These are phyloP conservation scores for Xylaria sp. DNA, from an alignment of 2,329 filamentous ascomycete genomes.

Conservation along the genomic window DNA sequence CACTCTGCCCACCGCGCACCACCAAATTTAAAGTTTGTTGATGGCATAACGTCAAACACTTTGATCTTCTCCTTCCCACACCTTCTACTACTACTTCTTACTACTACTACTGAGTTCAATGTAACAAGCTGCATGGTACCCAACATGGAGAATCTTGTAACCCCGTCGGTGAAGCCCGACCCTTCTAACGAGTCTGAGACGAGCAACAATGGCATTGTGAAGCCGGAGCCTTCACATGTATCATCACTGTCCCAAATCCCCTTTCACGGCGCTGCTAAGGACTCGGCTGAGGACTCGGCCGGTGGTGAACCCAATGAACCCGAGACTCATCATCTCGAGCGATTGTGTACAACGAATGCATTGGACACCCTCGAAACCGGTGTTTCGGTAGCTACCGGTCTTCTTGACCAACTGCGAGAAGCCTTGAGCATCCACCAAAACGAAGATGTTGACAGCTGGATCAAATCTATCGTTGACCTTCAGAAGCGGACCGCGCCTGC, in stretches of 20 bases:
- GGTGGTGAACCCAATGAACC: neutral
- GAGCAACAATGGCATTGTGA: constrained; percentile 10
- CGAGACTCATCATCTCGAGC: constrained; percentile 37
- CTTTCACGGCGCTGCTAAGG: neutral
- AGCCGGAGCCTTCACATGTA: constrained; percentile 22
- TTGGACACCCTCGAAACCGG: constrained; percentile 40
- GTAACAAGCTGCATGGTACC: neutral
- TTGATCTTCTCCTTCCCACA: neutral
- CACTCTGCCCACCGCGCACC: neutral
- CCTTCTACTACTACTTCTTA: neutral
- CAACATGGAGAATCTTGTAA: constrained; percentile 16
- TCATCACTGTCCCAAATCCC: constrained; percentile 11
- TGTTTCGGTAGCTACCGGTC: constrained; percentile 31
- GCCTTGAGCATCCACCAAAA: constrained; percentile 19
- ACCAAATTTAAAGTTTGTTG: neutral
- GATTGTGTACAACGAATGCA: constrained; percentile 26
- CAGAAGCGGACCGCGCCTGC: constrained; percentile 50
- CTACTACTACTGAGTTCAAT: neutral
- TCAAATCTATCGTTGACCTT: constrained; percentile 54
- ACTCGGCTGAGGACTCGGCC: neutral
- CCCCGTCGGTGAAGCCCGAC: constrained; percentile 10
- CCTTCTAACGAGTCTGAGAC: neutral
- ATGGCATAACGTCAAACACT: neutral
- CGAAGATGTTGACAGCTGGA: constrained; percentile 47
- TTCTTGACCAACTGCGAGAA: constrained; percentile 37